Evolutionary conservation across 2,329 filamentous ascomycete genomes (phyloP), one percentile per base, ranked within the genome.

Genomic region (Xylariomycetidae sp.): DNA sequence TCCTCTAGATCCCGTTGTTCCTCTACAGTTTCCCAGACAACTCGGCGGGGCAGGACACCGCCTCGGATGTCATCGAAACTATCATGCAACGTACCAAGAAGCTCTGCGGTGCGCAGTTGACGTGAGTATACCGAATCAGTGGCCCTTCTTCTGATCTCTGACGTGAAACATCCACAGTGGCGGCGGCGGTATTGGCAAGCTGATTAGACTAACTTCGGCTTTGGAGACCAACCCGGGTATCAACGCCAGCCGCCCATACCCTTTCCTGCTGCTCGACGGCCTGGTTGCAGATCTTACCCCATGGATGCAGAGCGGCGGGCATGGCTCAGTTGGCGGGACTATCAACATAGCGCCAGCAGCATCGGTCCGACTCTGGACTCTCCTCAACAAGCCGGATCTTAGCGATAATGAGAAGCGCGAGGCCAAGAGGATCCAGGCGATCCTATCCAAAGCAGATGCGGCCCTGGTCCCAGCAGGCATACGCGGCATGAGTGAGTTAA

Each of bases 11-110:
- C 16, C 47, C 47, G 1, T 13, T 49, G 8, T 35, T 49, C 16
- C 34, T 49, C 1, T 49, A 49, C 25, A 49, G 48, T 16, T 49
- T 49, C 13, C 47, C 47, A 7, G 35, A 43, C 5, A 49, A 49
- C 27, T 44, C 47, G 4, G 47, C 40, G 4, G 47, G 47, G 4
- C 45, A 44, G 22, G 47, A 49, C 31, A 49, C 48, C 32, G 41
- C 47, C 10, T 49, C 47, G 10, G 47, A 40, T 10, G 31, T 45
- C 5, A 49, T 49, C 19, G 30, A 34, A 17, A 29, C 39, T 22
- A 29, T 47, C 3, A 47, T 49, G 15, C 35, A 36, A 5, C 17
- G 31, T 13, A 39, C 45, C 6, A 31, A 37, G 6, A 49, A 48
- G 23, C 28, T 49, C 10, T 49, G 47, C 20, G 47, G 47, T 9